Evolutionary conservation across 139 green algal species (phyloP).

Genomic region (Volvox reticuliferus): DNA sequence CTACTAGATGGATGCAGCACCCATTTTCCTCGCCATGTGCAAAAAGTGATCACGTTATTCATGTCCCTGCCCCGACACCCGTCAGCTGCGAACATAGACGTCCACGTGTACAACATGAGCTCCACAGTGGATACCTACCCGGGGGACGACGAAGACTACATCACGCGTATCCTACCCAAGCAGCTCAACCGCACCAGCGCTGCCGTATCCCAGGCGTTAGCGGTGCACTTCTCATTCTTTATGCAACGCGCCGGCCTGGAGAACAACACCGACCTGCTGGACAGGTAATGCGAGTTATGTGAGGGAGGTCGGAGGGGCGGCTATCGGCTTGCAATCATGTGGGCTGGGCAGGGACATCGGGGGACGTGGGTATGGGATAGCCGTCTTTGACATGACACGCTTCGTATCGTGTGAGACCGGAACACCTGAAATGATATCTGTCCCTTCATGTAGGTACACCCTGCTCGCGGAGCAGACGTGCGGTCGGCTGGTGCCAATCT

Average conservation of each 20-base stretch:
- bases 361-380: too few relatives aligned
- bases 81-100: slow-evolving; percentile 25
- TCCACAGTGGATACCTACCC: slow-evolving; percentile 34
- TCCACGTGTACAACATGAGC: slow-evolving; percentile 49
- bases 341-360: too few relatives aligned
- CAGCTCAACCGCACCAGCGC: slow-evolving; percentile 40
- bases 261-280: slow-evolving; percentile 46
- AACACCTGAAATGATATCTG: too few relatives aligned
- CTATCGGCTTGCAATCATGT: too few relatives aligned
- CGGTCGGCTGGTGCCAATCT: slow-evolving; percentile 7
- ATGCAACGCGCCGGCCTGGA: slow-evolving; percentile 34
- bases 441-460: slow-evolving; percentile 3
- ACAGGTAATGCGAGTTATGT: slow-evolving; percentile 19
- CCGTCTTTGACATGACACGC: too few relatives aligned
- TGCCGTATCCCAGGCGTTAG: slow-evolving; percentile 21
- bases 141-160: slow-evolving; percentile 47
- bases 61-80: too few relatives aligned
- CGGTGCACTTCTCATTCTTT: slow-evolving; percentile 50
- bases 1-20: too few relatives aligned
- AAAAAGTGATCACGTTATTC: too few relatives aligned
- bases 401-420: too few relatives aligned
- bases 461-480: slow-evolving; percentile 37
- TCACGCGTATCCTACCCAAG: slow-evolving; percentile 44
- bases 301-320: too few relatives aligned
- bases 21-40: too few relatives aligned